These are phyloP conservation scores for Coprinopsis sp. DNA, from an alignment of 768 basidiomycete genomes.

Conservation along the genomic window DNA sequence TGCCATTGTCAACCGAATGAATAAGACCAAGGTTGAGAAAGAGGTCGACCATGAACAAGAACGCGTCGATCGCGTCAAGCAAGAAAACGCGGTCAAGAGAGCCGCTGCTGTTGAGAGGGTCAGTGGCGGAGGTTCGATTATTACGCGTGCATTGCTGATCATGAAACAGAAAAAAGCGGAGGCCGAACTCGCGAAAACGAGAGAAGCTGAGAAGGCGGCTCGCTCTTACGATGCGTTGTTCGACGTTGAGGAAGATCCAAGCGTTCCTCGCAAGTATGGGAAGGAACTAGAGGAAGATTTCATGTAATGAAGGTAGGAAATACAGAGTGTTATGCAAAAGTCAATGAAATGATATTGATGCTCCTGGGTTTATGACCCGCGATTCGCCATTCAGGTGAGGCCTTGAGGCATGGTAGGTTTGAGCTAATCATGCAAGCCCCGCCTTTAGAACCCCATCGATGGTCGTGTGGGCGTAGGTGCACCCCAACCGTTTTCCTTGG, in stretches of 20 bases:
- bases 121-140: neutral
- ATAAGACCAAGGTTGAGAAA: slow-evolving; percentile 85
- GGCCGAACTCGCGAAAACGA: slow-evolving; percentile 60
- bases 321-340: neutral
- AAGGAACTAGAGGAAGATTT: slow-evolving; percentile 85
- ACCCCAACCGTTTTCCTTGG: slow-evolving; percentile 18
- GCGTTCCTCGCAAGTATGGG: slow-evolving; percentile 50
- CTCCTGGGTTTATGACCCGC: no score
- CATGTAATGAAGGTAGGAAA: slow-evolving; percentile 47
- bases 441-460: slow-evolving; percentile 14
- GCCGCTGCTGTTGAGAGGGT: slow-evolving; percentile 68
- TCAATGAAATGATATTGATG: no score
- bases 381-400: no score
- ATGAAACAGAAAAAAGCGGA: slow-evolving; percentile 70
- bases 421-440: neutral
- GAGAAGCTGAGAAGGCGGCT: slow-evolving; percentile 85
- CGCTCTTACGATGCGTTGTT: slow-evolving; percentile 84
- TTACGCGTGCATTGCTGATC: neutral
- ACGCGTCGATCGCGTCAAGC: slow-evolving; percentile 73
- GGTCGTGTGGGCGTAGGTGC: slow-evolving; percentile 18
- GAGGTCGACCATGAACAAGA: slow-evolving; percentile 92
- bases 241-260: slow-evolving; percentile 57
- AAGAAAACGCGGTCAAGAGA: slow-evolving; percentile 62
- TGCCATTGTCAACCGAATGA: slow-evolving; percentile 83
- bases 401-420: no score